Base-by-base conservation (phyloP, 768 basidiomycete genomes). In the Collybia sp. region DNA sequence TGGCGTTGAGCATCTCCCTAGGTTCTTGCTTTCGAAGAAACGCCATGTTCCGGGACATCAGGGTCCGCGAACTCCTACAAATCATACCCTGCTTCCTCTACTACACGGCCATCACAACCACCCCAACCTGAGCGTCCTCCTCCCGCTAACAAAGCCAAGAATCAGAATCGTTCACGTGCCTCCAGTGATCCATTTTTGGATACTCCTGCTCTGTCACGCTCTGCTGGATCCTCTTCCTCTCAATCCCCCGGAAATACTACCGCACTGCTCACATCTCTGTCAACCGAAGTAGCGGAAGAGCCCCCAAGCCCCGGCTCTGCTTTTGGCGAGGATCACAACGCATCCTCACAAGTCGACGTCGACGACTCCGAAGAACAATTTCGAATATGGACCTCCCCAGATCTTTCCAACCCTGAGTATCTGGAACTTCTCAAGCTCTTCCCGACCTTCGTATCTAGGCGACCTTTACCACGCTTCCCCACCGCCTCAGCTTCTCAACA, bases 151-250 rank as follows among this genome's bases (percentile, higher is more conserved):
- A 72, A 71, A 50, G 58, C 68, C 11, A 61, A 67, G 44, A 62
- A 73, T 44, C 70, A 74, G 37, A 85, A 82, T 59, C 84, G 86
- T 54, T 72, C 80, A 9, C 76, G 85, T 55, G 85, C 85, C 44
- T 79, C 88, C 5, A 86, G 83, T 53, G 87, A 88, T 60, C 87
- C 88, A 46, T 90, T 90, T 63, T 64, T 86, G 50, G 88, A 90
- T 55, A 82, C 85, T 38, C 83, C 84, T 6, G 59, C 73, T 13
- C 65, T 75, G 43, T 80, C 85, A 41, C 73, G 70, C 53, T 77
- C 80, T 15, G 62, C 70, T 19, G 76, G 76, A 42, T 75, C 80
- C 37, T 68, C 79, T 6, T 74, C 79, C 30, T 79, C 82, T 25
- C 72, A 72, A 44, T 66, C 66, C 12, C 75, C 71, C 40, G 64